These are phyloP conservation scores for Scorias spongiosa DNA, from an alignment of 2,329 filamentous ascomycete species.

Conservation along the genomic window DNA sequence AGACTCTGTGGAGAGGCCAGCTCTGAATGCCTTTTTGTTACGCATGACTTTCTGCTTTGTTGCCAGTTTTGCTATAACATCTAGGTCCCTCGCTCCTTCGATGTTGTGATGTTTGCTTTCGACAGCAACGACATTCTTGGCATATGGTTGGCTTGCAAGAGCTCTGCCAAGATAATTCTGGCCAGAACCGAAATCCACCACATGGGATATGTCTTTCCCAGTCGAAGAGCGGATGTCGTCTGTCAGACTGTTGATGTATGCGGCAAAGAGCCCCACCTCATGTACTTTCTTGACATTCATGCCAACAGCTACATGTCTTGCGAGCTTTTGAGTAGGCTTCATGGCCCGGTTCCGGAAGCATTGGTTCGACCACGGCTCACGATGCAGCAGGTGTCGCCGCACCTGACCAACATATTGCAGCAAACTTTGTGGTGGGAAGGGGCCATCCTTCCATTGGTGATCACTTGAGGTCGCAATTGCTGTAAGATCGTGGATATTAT, in stretches of 20 bases:
- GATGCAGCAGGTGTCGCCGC: conserved; percentile 42
- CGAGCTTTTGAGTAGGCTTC: conserved; percentile 38
- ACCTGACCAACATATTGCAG: conserved; percentile 58
- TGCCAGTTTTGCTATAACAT: conserved; percentile 64
- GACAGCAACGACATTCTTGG: conserved; percentile 75
- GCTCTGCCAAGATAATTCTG: conserved; percentile 91
- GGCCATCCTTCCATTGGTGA: conserved; percentile 27
- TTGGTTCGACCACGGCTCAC: conserved; percentile 36
- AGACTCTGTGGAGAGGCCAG: conserved; percentile 15
- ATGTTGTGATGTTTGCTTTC: conserved; percentile 82
- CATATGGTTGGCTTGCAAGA: conserved; percentile 72
- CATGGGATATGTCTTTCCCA: conserved; percentile 51
- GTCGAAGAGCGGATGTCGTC: conserved; percentile 35
- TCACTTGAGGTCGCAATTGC: background rate
- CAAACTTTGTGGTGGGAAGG: conserved; percentile 40
- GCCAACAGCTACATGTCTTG: conserved; percentile 61
- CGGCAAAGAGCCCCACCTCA: conserved; percentile 82
- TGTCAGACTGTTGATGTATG: conserved; percentile 59
- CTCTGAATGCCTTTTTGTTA: conserved; percentile 66
- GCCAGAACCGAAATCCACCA: conserved; percentile 90
- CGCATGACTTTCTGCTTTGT: conserved; percentile 58
- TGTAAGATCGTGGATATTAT: conserved; percentile 44
- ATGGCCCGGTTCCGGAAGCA: conserved; percentile 16
- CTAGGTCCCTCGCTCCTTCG: conserved; percentile 65
- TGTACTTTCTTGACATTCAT: conserved; percentile 97